Evolutionary conservation across 2,329 filamentous ascomycete genomes (phyloP), one percentile per base, ranked within the genome.

Genomic region (Colletotrichum trifolii): DNA sequence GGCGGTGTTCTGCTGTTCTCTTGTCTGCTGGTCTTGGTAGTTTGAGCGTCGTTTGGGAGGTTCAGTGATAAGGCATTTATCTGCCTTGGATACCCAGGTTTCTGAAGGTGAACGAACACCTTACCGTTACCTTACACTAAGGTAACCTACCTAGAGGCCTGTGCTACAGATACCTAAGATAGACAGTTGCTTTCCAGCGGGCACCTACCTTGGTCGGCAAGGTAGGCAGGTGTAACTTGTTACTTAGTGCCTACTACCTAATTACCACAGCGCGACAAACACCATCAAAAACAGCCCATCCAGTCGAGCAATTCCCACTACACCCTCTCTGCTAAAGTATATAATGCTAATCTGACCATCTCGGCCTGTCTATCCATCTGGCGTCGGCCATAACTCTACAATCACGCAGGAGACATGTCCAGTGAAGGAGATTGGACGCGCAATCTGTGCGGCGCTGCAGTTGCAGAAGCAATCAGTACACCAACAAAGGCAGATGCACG

Each of bases 401-500:
- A 40, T 13, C 39, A 25, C 25, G 47, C 13, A 38, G 8, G 34
- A 13, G 34, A 36, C 13, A 13, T 40, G 7, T 13, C 38, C n/a
- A 52, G 17, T 45, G 56, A 43, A 55, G 17, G n/a, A 47, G 47
- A 65, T 33, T 8, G 40, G 50, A 65, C 58, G 52, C 58, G 62
- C 58, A 52, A 65, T 56, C 62, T 52, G 62, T 65, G 58, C 53
- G 60, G 54, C 54, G 46, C 39, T 61, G 52, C 58, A 39, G 40
- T 36, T 36, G 17, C 50, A 35, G 36, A 36, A 49, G 35, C 34
- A 25, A 49, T 35, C 34, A 25, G 4, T 25, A 25, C 25, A 25
- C 25, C 25, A 25, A 25, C 25, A 25, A 5, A 25, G 25, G 25
- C 25, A 25, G 25, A 25, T 25, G 25, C 25, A 25, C 25, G 25